Conservation (phyloP, 164 flowering plant species). For the Paratinospora sagittata region DNA sequence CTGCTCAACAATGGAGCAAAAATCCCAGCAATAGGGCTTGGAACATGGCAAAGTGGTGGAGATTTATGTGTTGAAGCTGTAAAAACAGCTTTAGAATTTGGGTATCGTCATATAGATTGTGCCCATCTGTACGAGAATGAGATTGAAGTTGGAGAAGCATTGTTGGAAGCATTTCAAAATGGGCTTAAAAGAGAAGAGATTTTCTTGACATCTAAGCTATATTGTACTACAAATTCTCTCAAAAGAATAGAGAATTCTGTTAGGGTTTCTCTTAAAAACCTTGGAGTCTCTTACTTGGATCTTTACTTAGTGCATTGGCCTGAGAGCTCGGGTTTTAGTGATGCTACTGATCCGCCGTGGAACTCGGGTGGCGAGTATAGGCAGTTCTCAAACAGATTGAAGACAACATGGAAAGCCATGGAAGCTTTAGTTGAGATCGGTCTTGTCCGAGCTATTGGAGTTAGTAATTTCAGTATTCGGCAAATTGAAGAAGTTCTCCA, state of each 20-base stretch:
- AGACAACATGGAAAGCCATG: slow-evolving; percentile 81
- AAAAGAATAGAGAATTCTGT: slow-evolving; percentile 61
- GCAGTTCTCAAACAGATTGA: slow-evolving; percentile 43
- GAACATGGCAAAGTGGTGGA: slow-evolving; percentile 77
- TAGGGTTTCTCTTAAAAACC: slow-evolving; percentile 54
- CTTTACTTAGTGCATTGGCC: slow-evolving; percentile 74
- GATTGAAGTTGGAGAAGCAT: slow-evolving; percentile 57
- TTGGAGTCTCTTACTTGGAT: slow-evolving; percentile 57
- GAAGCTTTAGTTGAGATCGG: slow-evolving; percentile 68
- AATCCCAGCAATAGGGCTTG: slow-evolving; percentile 65
- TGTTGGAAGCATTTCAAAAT: slow-evolving; percentile 41
- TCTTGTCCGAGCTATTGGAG: slow-evolving; percentile 67
- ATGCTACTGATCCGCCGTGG: slow-evolving; percentile 66
- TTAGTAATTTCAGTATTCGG: slow-evolving; percentile 63
- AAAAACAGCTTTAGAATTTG: slow-evolving; percentile 46
- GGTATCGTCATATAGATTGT: slow-evolving; percentile 66
- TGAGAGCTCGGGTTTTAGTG: slow-evolving; percentile 54
- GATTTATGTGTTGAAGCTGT: slow-evolving; percentile 61
- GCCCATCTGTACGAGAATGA: slow-evolving; percentile 73
- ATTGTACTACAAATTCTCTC: slow-evolving; percentile 48
- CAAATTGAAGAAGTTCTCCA: slow-evolving; percentile 68
- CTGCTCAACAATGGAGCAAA: slow-evolving; percentile 51
- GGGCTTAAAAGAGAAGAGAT: slow-evolving; percentile 53
- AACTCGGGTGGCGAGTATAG: slow-evolving; percentile 51
- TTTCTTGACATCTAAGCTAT: slow-evolving; percentile 60